Percentiles rank a stretch among this genome's conserved stretches.
Evolutionary conservation across 2,329 filamentous ascomycete species (phyloP).

Genomic region (Exophiala sideris): DNA sequence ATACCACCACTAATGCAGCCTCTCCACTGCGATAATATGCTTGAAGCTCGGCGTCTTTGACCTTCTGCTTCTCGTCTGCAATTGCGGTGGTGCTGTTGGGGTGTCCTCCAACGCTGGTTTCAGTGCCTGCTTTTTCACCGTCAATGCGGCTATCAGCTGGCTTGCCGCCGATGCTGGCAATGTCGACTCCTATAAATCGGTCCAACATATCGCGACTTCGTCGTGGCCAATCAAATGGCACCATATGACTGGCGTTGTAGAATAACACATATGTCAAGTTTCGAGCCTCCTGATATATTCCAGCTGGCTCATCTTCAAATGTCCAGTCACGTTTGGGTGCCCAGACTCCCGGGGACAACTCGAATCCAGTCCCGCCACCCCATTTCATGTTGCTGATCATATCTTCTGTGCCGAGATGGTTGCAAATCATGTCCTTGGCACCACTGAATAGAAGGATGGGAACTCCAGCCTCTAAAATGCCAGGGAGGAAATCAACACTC

Average conservation of each 20-base stretch:
- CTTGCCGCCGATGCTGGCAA: slow-evolving; percentile 76
- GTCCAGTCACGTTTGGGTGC: slow-evolving; percentile 92
- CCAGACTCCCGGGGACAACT: slow-evolving; percentile 79
- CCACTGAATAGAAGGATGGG: slow-evolving; percentile 87
- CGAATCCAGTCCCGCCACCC: slow-evolving; percentile 89
- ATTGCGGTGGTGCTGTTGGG: slow-evolving; percentile 66
- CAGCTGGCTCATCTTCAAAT: slow-evolving; percentile 82
- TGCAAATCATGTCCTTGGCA: slow-evolving; percentile 92
- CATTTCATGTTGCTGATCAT: slow-evolving; percentile 87
- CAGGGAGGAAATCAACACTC: slow-evolving; percentile 70
- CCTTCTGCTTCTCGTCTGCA: slow-evolving; percentile 64
- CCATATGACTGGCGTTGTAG: slow-evolving; percentile 97
- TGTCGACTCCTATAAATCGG: slow-evolving; percentile 90
- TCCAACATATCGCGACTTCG: slow-evolving; percentile 94
- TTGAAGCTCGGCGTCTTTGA: slow-evolving; percentile 83
- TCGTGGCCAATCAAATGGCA: slow-evolving; percentile 87
- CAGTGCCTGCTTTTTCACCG: slow-evolving; percentile 70
- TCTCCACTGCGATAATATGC: slow-evolving; percentile 87
- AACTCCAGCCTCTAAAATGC: slow-evolving; percentile 67
- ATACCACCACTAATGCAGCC: slow-evolving; percentile 76
- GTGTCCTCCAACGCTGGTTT: slow-evolving; percentile 73
- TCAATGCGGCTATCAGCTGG: slow-evolving; percentile 79
- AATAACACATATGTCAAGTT: slow-evolving; percentile 96
- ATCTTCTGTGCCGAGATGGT: slow-evolving; percentile 89
- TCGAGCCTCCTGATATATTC: slow-evolving; percentile 89